These are phyloP conservation scores for Gracilariopsis chorda DNA, from an alignment of 23 red algal genomes.

Conservation along the genomic window DNA sequence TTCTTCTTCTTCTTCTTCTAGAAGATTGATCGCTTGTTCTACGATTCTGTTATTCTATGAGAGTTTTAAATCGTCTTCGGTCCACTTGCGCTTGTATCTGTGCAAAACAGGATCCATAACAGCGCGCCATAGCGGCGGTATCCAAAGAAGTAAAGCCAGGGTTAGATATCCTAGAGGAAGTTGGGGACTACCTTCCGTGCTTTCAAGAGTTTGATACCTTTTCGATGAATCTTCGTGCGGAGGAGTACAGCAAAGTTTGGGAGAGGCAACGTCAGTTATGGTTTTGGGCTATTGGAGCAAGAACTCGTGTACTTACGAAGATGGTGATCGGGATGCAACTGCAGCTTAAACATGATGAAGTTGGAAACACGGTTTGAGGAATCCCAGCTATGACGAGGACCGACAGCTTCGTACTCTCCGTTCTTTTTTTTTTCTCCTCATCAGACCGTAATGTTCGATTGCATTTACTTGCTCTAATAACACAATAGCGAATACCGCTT, in stretches of 20 bases:
- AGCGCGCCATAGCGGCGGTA: conserved; percentile 68
- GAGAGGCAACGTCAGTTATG: neutral
- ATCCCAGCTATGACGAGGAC: conserved; percentile 84
- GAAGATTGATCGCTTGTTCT: too few species aligned
- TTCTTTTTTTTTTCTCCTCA: neutral
- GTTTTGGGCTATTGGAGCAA: neutral
- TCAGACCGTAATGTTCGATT: conserved; percentile 94
- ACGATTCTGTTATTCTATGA: neutral
- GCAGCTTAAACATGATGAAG: conserved; percentile 90
- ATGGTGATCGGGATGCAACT: conserved; percentile 94
- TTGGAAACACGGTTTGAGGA: conserved; percentile 74
- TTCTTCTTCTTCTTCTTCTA: too few species aligned
- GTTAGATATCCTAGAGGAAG: conserved; percentile 80
- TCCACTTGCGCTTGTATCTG: conserved; percentile 12
- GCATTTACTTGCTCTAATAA: conserved; percentile 89
- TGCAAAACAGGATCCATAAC: conserved; percentile 77
- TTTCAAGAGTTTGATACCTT: conserved; percentile 75
- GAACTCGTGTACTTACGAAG: conserved; percentile 18
- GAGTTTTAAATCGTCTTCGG: conserved; percentile 1
- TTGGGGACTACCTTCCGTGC: conserved; percentile 49
- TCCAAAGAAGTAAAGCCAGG: conserved; percentile 55
- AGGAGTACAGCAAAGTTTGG: neutral
- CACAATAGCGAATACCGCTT: conserved; percentile 57
- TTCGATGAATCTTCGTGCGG: conserved; percentile 14
- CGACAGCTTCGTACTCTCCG: conserved; percentile 72